phyloP scores from a whole-genome alignment of 495 filamentous ascomycete genomes.

The Rhypophila decipiens region DNA sequence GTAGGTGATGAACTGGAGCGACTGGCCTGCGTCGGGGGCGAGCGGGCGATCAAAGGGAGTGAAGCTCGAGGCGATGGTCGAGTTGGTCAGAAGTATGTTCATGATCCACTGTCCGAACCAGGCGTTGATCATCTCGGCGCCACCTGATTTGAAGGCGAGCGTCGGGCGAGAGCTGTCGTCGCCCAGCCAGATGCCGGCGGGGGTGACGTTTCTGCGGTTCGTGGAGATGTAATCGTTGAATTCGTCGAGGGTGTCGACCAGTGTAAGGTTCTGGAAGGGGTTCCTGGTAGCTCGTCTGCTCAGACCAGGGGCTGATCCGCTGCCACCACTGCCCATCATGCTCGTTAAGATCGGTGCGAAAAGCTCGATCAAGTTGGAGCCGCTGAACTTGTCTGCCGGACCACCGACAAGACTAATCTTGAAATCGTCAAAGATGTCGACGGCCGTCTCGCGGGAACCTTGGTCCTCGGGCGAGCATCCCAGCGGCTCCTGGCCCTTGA shows the following conservation, averaged over 20 bases:
- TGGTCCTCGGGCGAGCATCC: slow-evolving; percentile 52
- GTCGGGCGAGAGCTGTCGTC: slow-evolving; percentile 47
- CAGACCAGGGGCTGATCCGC: slow-evolving; percentile 5
- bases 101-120: slow-evolving; percentile 68
- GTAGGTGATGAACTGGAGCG: slow-evolving; percentile 74
- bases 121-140: slow-evolving; percentile 36
- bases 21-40: slow-evolving; percentile 55
- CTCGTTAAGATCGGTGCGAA: slow-evolving; percentile 34
- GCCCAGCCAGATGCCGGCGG: slow-evolving; percentile 71
- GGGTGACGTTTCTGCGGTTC: slow-evolving; percentile 60
- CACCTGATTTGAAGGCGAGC: slow-evolving; percentile 54
- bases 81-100: slow-evolving; percentile 57
- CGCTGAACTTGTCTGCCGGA: slow-evolving; percentile 46
- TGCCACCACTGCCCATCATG: slow-evolving; percentile 7
- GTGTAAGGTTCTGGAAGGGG: slow-evolving; percentile 41
- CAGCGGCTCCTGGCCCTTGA: slow-evolving; percentile 48
- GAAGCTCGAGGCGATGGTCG: slow-evolving; percentile 60
- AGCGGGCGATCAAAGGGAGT: slow-evolving; percentile 65
- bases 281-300: background rate
- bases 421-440: slow-evolving; percentile 30
- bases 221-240: slow-evolving; percentile 59
- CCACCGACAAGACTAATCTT: slow-evolving; percentile 52
- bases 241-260: slow-evolving; percentile 56
- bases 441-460: slow-evolving; percentile 14
- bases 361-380: slow-evolving; percentile 34